These are phyloP conservation scores for Phytopythium kandeliae DNA, from an alignment of 352 stramenopile species.

Conservation along the genomic window DNA sequence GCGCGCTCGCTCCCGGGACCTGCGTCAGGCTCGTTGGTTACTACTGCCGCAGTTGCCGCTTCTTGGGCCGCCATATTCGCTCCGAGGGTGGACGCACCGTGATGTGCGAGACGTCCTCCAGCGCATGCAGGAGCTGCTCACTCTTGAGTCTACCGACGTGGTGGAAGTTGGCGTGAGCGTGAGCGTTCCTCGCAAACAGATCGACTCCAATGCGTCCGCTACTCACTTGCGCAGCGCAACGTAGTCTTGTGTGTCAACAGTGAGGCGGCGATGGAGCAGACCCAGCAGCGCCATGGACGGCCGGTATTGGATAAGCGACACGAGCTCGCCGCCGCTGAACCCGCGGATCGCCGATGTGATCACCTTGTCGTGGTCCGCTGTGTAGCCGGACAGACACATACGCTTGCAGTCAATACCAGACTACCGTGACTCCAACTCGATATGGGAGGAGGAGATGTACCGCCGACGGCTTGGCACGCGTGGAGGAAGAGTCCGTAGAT, in stretches of 20 bases:
- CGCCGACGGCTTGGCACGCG: conserved; percentile 43
- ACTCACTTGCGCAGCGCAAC: conserved; percentile 62
- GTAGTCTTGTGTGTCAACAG: conserved; percentile 65
- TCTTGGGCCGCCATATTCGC: background rate
- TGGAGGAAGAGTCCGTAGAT: conserved; percentile 76
- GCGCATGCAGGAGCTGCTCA: conserved; percentile 44
- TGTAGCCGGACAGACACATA: background rate
- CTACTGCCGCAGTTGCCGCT: background rate
- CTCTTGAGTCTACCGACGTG: conserved; percentile 45
- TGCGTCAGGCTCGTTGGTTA: too few relatives aligned
- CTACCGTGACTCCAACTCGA: too few relatives aligned
- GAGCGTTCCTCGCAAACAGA: background rate
- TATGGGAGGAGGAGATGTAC: conserved; percentile 13
- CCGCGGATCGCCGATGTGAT: conserved; percentile 81
- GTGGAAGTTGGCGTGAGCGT: background rate
- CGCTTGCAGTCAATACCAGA: background rate
- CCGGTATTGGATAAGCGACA: conserved; percentile 68
- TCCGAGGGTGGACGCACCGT: conserved; percentile 17
- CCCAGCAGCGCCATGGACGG: conserved; percentile 75
- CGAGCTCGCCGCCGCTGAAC: conserved; percentile 71
- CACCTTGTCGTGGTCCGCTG: conserved; percentile 71
- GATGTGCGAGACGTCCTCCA: conserved; percentile 51
- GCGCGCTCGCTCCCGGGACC: conserved; percentile 36
- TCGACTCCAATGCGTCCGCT: background rate
- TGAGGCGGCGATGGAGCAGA: conserved; percentile 59